A percentile compares a stretch with the other conserved stretches of the same genome.
Evolutionary conservation across 495 filamentous ascomycete genomes (phyloP).

Genomic region (Sordaria brevicollis): DNA sequence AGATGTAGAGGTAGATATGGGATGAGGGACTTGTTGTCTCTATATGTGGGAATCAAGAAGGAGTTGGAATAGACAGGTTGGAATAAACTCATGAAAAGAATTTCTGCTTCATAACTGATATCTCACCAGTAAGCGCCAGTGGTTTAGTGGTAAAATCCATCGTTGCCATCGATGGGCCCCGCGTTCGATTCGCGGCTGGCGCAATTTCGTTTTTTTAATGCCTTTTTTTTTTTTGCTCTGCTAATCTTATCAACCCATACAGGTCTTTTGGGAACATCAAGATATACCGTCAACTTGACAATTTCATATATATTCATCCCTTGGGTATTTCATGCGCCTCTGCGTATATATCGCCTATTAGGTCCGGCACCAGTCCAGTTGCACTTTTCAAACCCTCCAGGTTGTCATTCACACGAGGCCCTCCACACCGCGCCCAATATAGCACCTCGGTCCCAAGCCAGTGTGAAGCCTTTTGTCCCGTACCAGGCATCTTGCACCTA

Average conservation of each 20-base stretch:
- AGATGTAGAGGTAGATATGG: conserved; percentile 29
- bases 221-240: not conserved
- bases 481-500: not conserved
- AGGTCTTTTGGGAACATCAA: too few species aligned
- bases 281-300: not conserved
- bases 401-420: not conserved
- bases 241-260: not conserved
- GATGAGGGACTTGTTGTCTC: not conserved
- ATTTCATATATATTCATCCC: not conserved
- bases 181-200: not conserved
- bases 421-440: not conserved
- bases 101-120: not conserved
- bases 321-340: not conserved
- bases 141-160: not conserved
- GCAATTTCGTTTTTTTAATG: not conserved
- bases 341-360: not conserved
- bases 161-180: not conserved
- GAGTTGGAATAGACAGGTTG: not conserved
- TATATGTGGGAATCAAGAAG: not conserved
- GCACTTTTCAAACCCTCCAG: not conserved
- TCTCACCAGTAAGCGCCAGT: not conserved
- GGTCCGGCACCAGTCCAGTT: not conserved
- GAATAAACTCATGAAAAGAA: not conserved
- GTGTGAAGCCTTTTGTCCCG: too few species aligned
- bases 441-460: not conserved